Evolutionary conservation across 2,329 filamentous ascomycete genomes (phyloP).

Genomic region (Spiromastix sp.): DNA sequence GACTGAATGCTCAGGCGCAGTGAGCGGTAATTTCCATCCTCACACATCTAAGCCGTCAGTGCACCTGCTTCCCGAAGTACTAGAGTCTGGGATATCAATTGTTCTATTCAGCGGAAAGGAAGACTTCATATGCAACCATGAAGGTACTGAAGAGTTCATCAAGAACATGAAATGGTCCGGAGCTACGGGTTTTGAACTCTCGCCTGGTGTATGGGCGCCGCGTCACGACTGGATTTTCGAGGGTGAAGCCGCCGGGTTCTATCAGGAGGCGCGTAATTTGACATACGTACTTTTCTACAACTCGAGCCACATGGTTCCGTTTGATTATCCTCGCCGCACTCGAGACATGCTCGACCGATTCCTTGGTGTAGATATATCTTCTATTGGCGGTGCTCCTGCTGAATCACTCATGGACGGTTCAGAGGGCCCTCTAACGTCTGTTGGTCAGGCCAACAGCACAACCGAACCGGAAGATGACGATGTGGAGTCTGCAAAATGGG

Average conservation of each 20-base stretch:
- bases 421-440: slow-evolving; percentile 65
- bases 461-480: slow-evolving; percentile 57
- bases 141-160: slow-evolving; percentile 87
- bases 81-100: slow-evolving; percentile 62
- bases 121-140: slow-evolving; percentile 93
- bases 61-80: slow-evolving; percentile 63
- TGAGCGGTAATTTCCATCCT: slow-evolving; percentile 61
- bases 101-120: slow-evolving; percentile 88
- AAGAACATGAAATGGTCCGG: slow-evolving; percentile 86
- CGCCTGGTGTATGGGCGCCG: slow-evolving; percentile 82
- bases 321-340: slow-evolving; percentile 74
- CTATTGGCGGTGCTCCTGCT: slow-evolving; percentile 68
- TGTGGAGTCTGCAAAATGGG: slow-evolving; percentile 77
- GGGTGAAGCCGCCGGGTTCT: slow-evolving; percentile 75
- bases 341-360: slow-evolving; percentile 97
- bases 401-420: slow-evolving; percentile 80
- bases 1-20: slow-evolving; percentile 77
- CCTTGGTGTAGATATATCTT: slow-evolving; percentile 82
- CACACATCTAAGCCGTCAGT: slow-evolving; percentile 63
- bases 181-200: slow-evolving; percentile 79
- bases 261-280: slow-evolving; percentile 87
- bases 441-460: slow-evolving; percentile 61
- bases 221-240: slow-evolving; percentile 91
- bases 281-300: slow-evolving; percentile 96
- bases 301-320: slow-evolving; percentile 95